A percentile compares a stretch with the other conserved stretches of the same genome.
Evolutionary conservation across 495 filamentous ascomycete species (phyloP).

Genomic region (Penicillium longicatenatum): DNA sequence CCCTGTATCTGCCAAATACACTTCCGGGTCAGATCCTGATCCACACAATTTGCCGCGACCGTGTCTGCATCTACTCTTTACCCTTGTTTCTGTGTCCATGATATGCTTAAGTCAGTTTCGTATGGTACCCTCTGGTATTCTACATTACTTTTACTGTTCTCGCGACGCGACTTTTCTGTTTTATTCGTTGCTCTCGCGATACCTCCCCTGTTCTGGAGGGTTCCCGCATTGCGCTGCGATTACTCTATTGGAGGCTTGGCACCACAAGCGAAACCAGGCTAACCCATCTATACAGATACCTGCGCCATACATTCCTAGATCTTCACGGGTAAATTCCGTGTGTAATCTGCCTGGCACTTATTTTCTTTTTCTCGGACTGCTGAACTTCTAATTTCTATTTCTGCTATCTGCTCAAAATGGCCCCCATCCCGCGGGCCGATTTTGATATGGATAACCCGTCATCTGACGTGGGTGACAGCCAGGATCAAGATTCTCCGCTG

Average conservation of each 20-base stretch:
- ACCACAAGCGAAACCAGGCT: constrained; percentile 44
- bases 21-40: constrained; percentile 30
- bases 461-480: constrained; percentile 42
- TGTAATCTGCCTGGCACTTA: constrained; percentile 1
- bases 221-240: constrained; percentile 28
- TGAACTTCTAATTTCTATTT: background rate
- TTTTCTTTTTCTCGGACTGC: background rate
- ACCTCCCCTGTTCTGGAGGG: constrained; percentile 15
- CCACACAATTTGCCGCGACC: constrained; percentile 37
- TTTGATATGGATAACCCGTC: constrained; percentile 43
- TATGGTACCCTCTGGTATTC: background rate
- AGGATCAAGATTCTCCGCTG: constrained; percentile 45
- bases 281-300: constrained; percentile 31
- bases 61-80: constrained; percentile 20
- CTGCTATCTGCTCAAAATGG: constrained; percentile 30
- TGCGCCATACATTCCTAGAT: constrained; percentile 8
- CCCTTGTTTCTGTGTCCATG: background rate
- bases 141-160: constrained; percentile 3
- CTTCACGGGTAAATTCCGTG: constrained; percentile 13
- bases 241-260: constrained; percentile 45
- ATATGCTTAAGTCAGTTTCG: background rate
- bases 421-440: constrained; percentile 39
- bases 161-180: background rate
- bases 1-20: constrained; percentile 21
- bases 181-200: constrained; percentile 7